These are phyloP conservation scores for Calocera viscosa DNA, from an alignment of 768 basidiomycete genomes.

Conservation along the genomic window DNA sequence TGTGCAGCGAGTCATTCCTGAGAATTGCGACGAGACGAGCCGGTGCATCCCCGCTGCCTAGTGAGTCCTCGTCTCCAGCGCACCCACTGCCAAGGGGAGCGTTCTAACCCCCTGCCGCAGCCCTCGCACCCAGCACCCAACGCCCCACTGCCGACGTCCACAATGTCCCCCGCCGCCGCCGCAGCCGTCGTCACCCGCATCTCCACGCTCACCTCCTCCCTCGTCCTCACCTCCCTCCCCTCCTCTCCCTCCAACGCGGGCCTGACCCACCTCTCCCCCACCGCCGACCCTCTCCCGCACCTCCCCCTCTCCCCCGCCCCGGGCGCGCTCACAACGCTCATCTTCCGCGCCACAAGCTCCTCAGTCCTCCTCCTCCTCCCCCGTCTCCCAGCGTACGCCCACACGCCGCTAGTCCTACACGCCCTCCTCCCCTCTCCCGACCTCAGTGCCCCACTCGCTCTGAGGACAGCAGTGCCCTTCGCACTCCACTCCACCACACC, in stretches of 20 bases:
- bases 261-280: background rate
- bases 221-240: no score
- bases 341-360: background rate
- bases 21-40: no score
- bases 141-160: background rate
- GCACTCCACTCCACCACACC: slow-evolving; percentile 64
- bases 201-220: no score
- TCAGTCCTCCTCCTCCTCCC: slow-evolving; percentile 8
- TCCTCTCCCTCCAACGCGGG: no score
- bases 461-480: slow-evolving; percentile 68
- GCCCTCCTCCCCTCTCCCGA: slow-evolving; percentile 50
- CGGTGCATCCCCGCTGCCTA: no score
- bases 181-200: no score
- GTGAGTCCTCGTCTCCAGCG: no score
- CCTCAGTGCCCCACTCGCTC: slow-evolving; percentile 59
- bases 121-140: background rate
- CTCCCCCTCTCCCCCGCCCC: slow-evolving; percentile 44
- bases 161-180: no score
- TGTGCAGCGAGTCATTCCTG: no score
- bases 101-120: background rate
- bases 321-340: slow-evolving; percentile 22
- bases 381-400: slow-evolving; percentile 4
- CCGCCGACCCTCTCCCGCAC: slow-evolving; percentile 25
- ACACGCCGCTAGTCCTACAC: slow-evolving; percentile 25
- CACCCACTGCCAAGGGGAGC: background rate